Evolutionary conservation across 441 rosid genomes (phyloP).

Genomic region (Adansonia grandidieri): DNA sequence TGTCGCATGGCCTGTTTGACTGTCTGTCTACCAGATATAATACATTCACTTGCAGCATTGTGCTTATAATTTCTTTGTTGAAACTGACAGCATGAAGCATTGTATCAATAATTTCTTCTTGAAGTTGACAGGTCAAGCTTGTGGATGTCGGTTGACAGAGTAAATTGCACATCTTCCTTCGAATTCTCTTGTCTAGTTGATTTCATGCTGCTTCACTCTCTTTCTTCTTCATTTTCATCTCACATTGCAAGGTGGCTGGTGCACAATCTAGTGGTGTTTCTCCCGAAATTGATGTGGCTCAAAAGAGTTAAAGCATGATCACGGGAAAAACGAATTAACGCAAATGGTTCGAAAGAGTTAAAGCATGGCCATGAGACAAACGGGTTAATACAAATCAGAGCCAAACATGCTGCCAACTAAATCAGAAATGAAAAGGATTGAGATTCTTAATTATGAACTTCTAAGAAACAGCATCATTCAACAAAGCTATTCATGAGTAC

Average conservation of each 20-base stretch:
- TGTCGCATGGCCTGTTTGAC: slow-evolving; percentile 14
- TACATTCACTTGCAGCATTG: slow-evolving; percentile 16
- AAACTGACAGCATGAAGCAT: slow-evolving; percentile 8
- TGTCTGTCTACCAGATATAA: slow-evolving; percentile 15
- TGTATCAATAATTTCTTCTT: neutral
- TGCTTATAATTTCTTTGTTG: slow-evolving; percentile 5
- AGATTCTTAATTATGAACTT: neutral
- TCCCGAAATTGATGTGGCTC: slow-evolving; percentile 44
- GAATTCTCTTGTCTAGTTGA: slow-evolving; percentile 23
- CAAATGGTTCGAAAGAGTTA: no score
- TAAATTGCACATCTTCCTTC: slow-evolving; percentile 2
- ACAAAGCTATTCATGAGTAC: neutral
- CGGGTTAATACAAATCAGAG: neutral
- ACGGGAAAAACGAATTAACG: no score
- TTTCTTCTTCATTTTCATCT: slow-evolving; percentile 72
- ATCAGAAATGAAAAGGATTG: neutral
- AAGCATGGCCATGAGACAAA: neutral
- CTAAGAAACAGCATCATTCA: neutral
- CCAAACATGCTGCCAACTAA: neutral
- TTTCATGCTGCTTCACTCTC: slow-evolving; percentile 32
- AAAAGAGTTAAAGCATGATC: neutral
- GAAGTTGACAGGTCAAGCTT: slow-evolving; percentile 18
- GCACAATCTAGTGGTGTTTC: slow-evolving; percentile 95
- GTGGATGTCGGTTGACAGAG: slow-evolving; percentile 15
- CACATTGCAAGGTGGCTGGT: slow-evolving; percentile 80